Percentiles rank a stretch among this genome's conserved stretches.
Evolutionary conservation across 176 grass and related monocot species (phyloP).

Genomic region (Cymbopogon citratus): DNA sequence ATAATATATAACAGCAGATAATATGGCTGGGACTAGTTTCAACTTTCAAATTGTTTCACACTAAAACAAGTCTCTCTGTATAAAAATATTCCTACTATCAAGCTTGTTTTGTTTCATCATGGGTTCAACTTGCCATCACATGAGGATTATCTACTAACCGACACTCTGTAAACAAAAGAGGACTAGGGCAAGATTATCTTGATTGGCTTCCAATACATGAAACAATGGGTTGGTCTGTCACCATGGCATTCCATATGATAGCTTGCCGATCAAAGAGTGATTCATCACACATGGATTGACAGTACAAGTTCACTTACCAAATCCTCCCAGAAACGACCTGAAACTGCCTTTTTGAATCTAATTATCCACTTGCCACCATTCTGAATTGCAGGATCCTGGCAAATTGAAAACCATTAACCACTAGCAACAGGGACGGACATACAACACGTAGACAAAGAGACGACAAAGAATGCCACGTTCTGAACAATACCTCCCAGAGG

Average conservation of each 20-base stretch:
- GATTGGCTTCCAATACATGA: background rate
- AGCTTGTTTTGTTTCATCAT: background rate
- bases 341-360: constrained; percentile 90
- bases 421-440: background rate
- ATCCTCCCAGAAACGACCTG: constrained; percentile 98
- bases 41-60: background rate
- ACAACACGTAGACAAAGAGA: background rate
- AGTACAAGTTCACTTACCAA: constrained; percentile 48
- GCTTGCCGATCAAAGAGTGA: background rate
- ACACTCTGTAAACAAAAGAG: background rate
- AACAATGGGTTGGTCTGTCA: background rate
- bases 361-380: constrained; percentile 99
- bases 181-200: background rate
- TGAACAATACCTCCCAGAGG: constrained; percentile 82
- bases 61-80: background rate
- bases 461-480: background rate
- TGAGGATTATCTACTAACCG: background rate
- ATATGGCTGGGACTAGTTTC: background rate
- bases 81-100: background rate
- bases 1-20: background rate
- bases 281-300: background rate
- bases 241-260: background rate
- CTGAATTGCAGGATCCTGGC: constrained; percentile 73
- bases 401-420: constrained; percentile 32
- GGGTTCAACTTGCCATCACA: background rate